Conservation (phyloP, 768 basidiomycete genomes). For the Kwoniella heveanensis region DNA sequence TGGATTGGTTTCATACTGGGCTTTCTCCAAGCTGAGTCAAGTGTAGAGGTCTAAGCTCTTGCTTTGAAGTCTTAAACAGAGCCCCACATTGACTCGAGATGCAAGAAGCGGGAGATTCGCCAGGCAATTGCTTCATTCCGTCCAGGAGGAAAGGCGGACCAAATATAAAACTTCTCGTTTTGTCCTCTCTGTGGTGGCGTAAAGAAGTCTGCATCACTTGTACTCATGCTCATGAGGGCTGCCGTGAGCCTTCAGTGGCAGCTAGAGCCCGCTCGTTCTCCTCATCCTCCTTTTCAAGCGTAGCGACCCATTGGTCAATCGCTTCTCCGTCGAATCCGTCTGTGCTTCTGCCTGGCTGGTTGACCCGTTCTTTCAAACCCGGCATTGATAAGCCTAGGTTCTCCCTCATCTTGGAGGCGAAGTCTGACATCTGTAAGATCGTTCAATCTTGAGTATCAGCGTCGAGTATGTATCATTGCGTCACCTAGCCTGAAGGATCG, state of each 20-base stretch:
- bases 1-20: conserved; percentile 9
- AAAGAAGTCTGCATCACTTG: background rate
- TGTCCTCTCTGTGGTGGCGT: too few relatives aligned
- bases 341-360: conserved; percentile 13
- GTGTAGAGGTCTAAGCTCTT: too few relatives aligned
- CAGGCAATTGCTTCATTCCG: too few relatives aligned
- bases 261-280: background rate
- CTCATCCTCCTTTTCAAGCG: conserved; percentile 20
- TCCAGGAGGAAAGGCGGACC: too few relatives aligned
- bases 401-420: conserved; percentile 41
- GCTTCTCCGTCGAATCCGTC: conserved; percentile 24
- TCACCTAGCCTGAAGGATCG: too few relatives aligned
- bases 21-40: background rate
- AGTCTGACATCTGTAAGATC: conserved; percentile 41
- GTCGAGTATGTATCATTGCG: too few relatives aligned
- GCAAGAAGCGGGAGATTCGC: too few relatives aligned
- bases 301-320: conserved; percentile 24
- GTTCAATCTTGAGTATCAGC: too few relatives aligned
- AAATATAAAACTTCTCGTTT: too few relatives aligned
- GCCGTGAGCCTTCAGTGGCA: background rate
- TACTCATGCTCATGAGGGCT: background rate
- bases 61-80: too few relatives aligned
- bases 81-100: too few relatives aligned
- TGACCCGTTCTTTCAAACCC: conserved; percentile 8
- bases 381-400: conserved; percentile 35